Evolutionary conservation across 1,284 basidiomycete genomes (phyloP), one percentile per base, ranked within the genome.

Genomic region (Coniferiporia weirii): DNA sequence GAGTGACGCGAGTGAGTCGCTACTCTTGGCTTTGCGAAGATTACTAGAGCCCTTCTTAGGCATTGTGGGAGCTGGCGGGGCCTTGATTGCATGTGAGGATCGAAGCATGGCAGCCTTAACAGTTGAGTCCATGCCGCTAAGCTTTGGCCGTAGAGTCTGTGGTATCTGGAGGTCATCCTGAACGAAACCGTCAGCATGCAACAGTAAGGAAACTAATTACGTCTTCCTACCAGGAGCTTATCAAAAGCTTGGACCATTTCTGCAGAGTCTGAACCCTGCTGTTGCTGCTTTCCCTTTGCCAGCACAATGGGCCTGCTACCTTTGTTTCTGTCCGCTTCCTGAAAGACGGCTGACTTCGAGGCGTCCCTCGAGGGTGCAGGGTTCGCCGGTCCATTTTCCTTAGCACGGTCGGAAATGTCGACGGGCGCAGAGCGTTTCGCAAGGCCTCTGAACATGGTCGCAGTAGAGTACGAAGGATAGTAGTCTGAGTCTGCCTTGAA

Each of bases 41-140:
- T 66, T 67, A 10, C 72, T 73, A 15, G 66, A 61, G 43, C 73
- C 72, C 49, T 70, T 66, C 10, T 65, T 61, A 0, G 75, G 67
- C 4, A 67, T 63, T 19, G 68, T 63, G 17, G 78, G 66, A 0
- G 77, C 69, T 27, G 73, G 66, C 15, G 73, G 77, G 10, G 79
- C 70, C 27, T 80, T 77, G 66, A 93, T 76, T 12, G 82, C 81
- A 27, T 87, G 84, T 1, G 91, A 90, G 0, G 91, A 92, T 67
- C 89, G 91, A 57, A 95, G 75, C 89, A 95, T 93, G n/a, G 89
- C 89, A 2, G 89, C 89, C 67, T 94, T 94, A 44, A 95, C 91
- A 1, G 85, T 83, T 0, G 84, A 74, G 62, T 91, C 90, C 80
- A 95, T 89, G 20, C 82, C 81, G 44, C 79, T 75, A 4, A 95